These are phyloP conservation scores for Chenopodium quinoa DNA, from an alignment of 148 eudicot genomes.

Conservation along the genomic window DNA sequence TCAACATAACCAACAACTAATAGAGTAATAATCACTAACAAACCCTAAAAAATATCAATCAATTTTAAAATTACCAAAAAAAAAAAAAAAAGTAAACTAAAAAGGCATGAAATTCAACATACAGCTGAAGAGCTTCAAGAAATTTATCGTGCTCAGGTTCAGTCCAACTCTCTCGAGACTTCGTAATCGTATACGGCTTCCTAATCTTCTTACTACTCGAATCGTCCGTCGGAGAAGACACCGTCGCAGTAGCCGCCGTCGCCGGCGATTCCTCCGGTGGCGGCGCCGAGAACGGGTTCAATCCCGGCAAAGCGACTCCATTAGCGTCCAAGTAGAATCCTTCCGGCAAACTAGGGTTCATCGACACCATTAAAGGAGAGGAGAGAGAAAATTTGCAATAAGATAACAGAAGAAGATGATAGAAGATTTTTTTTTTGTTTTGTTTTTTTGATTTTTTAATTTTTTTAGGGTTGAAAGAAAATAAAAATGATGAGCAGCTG, in stretches of 20 bases:
- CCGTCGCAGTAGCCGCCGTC: slow-evolving; percentile 17
- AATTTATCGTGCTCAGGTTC: slow-evolving; percentile 99
- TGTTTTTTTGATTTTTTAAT: too few relatives aligned
- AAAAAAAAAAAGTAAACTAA: neutral
- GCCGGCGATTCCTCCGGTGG: slow-evolving; percentile 19
- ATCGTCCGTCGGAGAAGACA: slow-evolving; percentile 41
- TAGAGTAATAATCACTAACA: neutral
- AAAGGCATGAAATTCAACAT: slow-evolving; percentile 23
- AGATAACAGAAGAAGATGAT: neutral
- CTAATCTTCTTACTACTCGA: slow-evolving; percentile 57
- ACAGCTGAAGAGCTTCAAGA: slow-evolving; percentile 99
- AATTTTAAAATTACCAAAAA: neutral
- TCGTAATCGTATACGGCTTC: slow-evolving; percentile 88
- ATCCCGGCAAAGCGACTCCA: slow-evolving; percentile 60
- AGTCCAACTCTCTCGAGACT: slow-evolving; percentile 95
- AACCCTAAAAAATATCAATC: neutral
- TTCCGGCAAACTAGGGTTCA: slow-evolving; percentile 57
- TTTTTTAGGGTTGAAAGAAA: slow-evolving; percentile 19
- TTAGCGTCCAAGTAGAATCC: slow-evolving; percentile 56
- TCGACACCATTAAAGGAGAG: slow-evolving; percentile 47
- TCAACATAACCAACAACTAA: neutral
- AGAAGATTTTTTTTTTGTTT: too few relatives aligned
- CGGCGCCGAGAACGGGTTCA: slow-evolving; percentile 46
- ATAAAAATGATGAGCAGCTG: neutral
- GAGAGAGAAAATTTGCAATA: neutral